A percentile compares a stretch with the other conserved stretches of the same genome.
phyloP scores from a whole-genome alignment of 2,329 filamentous ascomycete genomes.

The Pseudopithomyces chartarum region DNA sequence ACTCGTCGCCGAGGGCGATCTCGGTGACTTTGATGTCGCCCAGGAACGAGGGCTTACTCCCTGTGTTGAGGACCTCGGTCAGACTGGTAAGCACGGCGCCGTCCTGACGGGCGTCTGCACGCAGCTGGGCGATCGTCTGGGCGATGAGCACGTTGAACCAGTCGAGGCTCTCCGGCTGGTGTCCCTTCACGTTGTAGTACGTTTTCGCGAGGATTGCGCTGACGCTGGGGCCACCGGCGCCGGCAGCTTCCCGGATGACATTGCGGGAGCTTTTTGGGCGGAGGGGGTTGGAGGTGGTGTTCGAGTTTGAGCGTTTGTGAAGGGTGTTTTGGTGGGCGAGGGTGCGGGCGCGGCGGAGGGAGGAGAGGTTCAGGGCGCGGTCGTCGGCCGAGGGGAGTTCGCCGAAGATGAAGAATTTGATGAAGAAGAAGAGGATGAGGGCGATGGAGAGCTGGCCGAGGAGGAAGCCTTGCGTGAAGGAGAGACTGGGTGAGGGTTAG shows the following conservation, averaged over 20 bases:
- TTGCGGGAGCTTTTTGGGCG: constrained; percentile 45
- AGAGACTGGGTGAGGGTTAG: constrained; percentile 61
- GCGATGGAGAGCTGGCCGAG: constrained; percentile 93
- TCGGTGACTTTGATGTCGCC: constrained; percentile 94
- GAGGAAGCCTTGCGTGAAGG: constrained; percentile 92
- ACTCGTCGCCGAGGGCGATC: constrained; percentile 92
- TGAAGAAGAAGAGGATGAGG: constrained; percentile 88
- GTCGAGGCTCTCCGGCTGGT: constrained; percentile 94
- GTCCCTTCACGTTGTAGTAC: constrained; percentile 94
- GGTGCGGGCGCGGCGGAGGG: constrained; percentile 73
- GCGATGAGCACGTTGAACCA: constrained; percentile 99
- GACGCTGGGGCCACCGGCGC: constrained; percentile 74
- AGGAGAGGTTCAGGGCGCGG: constrained; percentile 75
- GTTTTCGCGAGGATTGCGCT: constrained; percentile 94
- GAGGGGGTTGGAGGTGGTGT: constrained; percentile 35
- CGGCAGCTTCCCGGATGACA: constrained; percentile 52
- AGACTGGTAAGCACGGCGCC: constrained; percentile 87
- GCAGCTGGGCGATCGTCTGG: constrained; percentile 94
- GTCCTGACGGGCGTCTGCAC: constrained; percentile 88
- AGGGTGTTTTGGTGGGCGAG: constrained; percentile 63
- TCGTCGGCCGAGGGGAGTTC: constrained; percentile 85
- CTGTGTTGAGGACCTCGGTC: constrained; percentile 85
- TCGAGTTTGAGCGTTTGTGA: constrained; percentile 38
- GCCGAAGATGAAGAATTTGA: constrained; percentile 99
- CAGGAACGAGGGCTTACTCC: constrained; percentile 84